Evolutionary conservation across 2,329 filamentous ascomycete genomes (phyloP).

Genomic region (Trichoderma arundinaceum): DNA sequence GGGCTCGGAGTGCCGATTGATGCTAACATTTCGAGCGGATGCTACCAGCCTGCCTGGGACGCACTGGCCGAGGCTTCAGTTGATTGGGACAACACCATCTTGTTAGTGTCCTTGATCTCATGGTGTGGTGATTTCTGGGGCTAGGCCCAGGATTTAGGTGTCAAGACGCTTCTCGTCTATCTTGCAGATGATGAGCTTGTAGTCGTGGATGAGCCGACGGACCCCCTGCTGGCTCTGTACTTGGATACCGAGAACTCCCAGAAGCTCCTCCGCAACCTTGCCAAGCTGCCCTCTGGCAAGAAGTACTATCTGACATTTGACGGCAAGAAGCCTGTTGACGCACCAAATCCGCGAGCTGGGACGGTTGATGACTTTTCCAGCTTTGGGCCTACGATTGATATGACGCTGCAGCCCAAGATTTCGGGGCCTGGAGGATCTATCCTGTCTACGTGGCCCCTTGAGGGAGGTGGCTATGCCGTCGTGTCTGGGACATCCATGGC

Average conservation of each 20-base stretch:
- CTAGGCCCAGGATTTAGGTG: not conserved
- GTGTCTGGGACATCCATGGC: conserved; percentile 56
- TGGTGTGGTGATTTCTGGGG: not conserved
- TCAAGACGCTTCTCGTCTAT: conserved; percentile 5
- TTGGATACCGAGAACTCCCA: not conserved
- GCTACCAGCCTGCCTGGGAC: not conserved
- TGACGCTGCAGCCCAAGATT: conserved; percentile 49
- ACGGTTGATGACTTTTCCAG: conserved; percentile 17
- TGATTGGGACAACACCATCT: conserved; percentile 10
- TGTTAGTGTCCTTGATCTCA: not conserved
- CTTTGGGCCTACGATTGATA: conserved; percentile 53
- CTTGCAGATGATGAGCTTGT: not conserved
- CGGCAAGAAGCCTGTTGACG: not conserved
- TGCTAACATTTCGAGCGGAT: conserved; percentile 8
- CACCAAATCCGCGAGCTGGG: not conserved
- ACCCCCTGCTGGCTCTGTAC: not conserved
- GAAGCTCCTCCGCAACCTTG: not conserved
- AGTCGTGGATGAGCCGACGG: not conserved
- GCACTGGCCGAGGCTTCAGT: not conserved
- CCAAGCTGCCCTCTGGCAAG: not conserved
- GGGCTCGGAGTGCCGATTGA: not conserved
- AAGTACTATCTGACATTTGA: conserved; percentile 17
- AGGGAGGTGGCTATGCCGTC: conserved; percentile 47
- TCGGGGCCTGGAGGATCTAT: conserved; percentile 50
- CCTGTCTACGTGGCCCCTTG: conserved; percentile 53